Conservation (phyloP, 768 basidiomycete species). For the Astraeus odoratus region DNA sequence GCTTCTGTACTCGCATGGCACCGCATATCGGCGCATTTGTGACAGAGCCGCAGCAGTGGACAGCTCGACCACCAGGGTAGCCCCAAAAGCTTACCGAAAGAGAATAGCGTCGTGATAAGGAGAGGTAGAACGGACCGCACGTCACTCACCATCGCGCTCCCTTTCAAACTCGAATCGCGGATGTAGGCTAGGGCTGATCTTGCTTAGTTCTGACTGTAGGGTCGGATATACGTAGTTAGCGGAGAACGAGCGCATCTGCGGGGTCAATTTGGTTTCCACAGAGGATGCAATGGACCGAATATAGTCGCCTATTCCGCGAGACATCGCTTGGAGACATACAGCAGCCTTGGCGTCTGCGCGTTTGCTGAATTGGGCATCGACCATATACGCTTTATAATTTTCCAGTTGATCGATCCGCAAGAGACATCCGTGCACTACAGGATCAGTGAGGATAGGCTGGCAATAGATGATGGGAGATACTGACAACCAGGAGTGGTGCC, state of each 20-base stretch:
- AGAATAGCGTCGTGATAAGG: not conserved
- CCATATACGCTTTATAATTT: constrained; percentile 50
- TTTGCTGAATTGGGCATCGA: constrained; percentile 56
- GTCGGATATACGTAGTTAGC: constrained; percentile 39
- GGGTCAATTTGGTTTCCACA: constrained; percentile 40
- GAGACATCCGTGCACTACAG: constrained; percentile 54
- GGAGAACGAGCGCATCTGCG: constrained; percentile 38
- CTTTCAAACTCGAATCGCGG: constrained; percentile 35
- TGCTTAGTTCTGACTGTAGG: constrained; percentile 39
- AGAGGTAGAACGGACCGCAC: not conserved
- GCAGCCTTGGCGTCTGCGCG: constrained; percentile 65
- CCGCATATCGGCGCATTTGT: constrained; percentile 38
- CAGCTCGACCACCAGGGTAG: constrained; percentile 39
- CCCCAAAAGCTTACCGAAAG: constrained; percentile 45
- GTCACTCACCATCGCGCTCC: constrained; percentile 45
- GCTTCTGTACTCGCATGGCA: constrained; percentile 43
- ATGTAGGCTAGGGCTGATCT: constrained; percentile 31
- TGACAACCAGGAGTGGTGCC: constrained; percentile 39
- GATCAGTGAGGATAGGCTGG: constrained; percentile 1
- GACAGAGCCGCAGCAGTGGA: constrained; percentile 25
- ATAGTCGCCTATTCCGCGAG: constrained; percentile 51
- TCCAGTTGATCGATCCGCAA: constrained; percentile 49
- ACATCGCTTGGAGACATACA: constrained; percentile 58
- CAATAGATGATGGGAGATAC: constrained; percentile 15
- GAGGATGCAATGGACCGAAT: constrained; percentile 39